Conservation (phyloP, 176 grass and related monocot species). For the Sorghum bicolor region Sorghum_bicolor_NCBIv3 NC_012870.2:16971501-16972000, state of each 20-base stretch:
- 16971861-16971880: background rate
- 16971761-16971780: background rate
- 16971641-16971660: conserved; percentile 84
- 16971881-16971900: background rate
- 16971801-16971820: background rate
- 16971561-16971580: background rate
- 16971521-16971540: conserved; percentile 37
- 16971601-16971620: conserved; percentile 91
- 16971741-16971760: conserved; percentile 10
- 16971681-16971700: conserved; percentile 82
- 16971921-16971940: conserved; percentile 93
- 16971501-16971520: conserved; percentile 72
- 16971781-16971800: background rate
- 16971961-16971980: conserved; percentile 89
- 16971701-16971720: conserved; percentile 87
- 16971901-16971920: conserved; percentile 72
- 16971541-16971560: background rate
- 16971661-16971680: conserved; percentile 79
- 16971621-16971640: conserved; percentile 72
- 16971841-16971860: background rate
- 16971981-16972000: conserved; percentile 67
- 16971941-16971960: conserved; percentile 81
- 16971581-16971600: conserved; percentile 46
- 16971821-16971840: background rate
- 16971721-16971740: background rate